phyloP scores from a whole-genome alignment of 148 eudicot genomes.

The Polygonum maritimum region DNA sequence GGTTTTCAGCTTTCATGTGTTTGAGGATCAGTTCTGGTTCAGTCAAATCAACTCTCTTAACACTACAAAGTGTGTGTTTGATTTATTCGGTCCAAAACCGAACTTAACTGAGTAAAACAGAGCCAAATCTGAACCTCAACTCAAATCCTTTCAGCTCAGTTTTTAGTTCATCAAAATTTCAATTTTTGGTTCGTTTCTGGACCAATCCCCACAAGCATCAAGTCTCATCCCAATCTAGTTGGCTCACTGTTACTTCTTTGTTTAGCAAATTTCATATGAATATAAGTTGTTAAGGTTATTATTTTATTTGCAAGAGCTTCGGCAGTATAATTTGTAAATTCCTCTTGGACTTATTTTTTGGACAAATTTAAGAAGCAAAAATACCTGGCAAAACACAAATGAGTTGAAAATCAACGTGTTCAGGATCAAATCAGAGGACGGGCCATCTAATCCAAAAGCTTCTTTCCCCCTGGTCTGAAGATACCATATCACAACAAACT shows the following conservation, averaged over 20 bases:
- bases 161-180: no score
- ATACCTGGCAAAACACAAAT: slow-evolving; percentile 57
- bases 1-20: no score
- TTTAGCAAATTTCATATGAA: not conserved
- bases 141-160: no score
- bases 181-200: no score
- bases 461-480: slow-evolving; percentile 23
- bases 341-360: not conserved
- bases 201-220: not conserved
- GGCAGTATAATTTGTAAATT: not conserved
- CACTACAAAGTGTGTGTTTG: no score
- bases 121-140: no score
- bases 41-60: no score
- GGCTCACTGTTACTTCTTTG: not conserved
- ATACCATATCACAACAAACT: slow-evolving; percentile 30
- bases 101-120: no score
- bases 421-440: slow-evolving; percentile 25
- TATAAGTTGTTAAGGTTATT: not conserved
- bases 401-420: slow-evolving; percentile 44
- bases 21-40: no score
- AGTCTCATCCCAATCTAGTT: not conserved
- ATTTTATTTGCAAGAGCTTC: not conserved
- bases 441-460: slow-evolving; percentile 20
- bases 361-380: not conserved
- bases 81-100: no score